These are phyloP conservation scores for Dimocarpus longan DNA, from an alignment of 345 rosid genomes.

Conservation along the genomic window DNA sequence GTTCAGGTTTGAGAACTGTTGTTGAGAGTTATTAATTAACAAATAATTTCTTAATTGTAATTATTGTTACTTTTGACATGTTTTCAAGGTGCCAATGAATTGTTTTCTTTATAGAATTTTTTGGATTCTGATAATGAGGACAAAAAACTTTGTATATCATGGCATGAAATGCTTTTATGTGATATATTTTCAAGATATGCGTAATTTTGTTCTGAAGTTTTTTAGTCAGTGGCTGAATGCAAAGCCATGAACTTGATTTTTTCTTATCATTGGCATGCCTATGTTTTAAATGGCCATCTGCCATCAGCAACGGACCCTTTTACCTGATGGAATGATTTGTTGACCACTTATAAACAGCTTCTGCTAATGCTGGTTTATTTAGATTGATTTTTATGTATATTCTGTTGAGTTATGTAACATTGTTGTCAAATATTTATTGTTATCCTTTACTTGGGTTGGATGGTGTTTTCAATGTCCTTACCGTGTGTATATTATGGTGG, in stretches of 20 bases:
- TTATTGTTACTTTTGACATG: not conserved
- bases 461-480: not conserved
- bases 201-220: not conserved
- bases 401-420: not conserved
- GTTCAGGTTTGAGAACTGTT: not conserved
- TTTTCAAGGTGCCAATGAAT: not conserved
- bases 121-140: not conserved
- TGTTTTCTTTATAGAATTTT: too few relatives aligned
- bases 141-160: not conserved
- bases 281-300: not conserved
- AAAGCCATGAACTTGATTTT: not conserved
- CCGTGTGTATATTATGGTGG: slow-evolving; percentile 12
- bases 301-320: not conserved
- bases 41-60: not conserved
- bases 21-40: not conserved
- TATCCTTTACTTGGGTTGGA: not conserved
- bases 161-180: not conserved
- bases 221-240: not conserved
- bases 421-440: not conserved
- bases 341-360: not conserved
- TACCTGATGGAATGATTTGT: not conserved
- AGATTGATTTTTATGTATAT: not conserved
- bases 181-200: not conserved
- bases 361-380: not conserved
- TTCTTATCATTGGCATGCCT: not conserved